These are phyloP conservation scores for Daldinia loculata DNA, from an alignment of 495 filamentous ascomycete genomes.

Conservation along the genomic window DNA sequence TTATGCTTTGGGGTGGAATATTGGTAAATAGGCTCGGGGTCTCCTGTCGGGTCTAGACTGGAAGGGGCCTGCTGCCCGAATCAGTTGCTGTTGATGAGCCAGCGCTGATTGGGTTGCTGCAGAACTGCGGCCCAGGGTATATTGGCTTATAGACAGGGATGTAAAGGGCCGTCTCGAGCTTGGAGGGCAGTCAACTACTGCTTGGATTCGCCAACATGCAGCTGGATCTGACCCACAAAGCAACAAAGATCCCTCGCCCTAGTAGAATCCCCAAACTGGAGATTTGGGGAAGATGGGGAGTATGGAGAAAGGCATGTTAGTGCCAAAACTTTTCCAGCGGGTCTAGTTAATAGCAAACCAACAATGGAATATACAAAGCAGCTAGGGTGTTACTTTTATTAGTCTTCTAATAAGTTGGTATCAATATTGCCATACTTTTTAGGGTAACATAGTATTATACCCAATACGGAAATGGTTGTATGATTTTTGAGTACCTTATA, in stretches of 20 bases:
- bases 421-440: constrained; percentile 4
- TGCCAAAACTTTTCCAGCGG: not conserved
- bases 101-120: constrained; percentile 43
- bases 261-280: constrained; percentile 33
- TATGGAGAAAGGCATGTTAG: not conserved
- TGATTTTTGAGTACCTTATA: not conserved
- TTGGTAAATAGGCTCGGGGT: constrained; percentile 36
- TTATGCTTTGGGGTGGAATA: constrained; percentile 31
- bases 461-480: not conserved
- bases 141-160: constrained; percentile 41
- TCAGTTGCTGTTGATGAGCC: constrained; percentile 34
- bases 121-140: constrained; percentile 32
- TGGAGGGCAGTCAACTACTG: constrained; percentile 39
- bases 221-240: constrained; percentile 36
- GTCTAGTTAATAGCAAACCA: constrained; percentile 11
- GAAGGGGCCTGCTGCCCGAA: constrained; percentile 34
- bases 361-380: not conserved
- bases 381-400: constrained; percentile 1
- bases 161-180: constrained; percentile 46
- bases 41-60: constrained; percentile 43
- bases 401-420: constrained; percentile 1
- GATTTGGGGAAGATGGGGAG: constrained; percentile 46
- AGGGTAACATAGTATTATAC: constrained; percentile 10
- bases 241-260: constrained; percentile 35
- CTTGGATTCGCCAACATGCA: constrained; percentile 44